A percentile compares a stretch with the other conserved stretches of the same genome.
phyloP scores from a whole-genome alignment of 2,329 filamentous ascomycete genomes.

The Colletotrichum spinosum region DNA sequence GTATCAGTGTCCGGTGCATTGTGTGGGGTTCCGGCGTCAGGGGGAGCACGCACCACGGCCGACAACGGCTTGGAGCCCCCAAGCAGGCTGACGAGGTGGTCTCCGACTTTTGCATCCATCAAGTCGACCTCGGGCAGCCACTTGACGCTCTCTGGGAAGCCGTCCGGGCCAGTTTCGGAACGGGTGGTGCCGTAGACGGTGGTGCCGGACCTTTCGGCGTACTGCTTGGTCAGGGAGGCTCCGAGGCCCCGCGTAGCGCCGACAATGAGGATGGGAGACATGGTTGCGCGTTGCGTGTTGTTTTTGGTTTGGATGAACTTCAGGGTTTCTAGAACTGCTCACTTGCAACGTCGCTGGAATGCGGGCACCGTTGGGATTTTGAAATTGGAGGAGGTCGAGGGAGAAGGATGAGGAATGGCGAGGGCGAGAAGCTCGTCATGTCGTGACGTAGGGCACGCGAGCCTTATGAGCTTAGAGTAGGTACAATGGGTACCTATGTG shows the following conservation, averaged over 20 bases:
- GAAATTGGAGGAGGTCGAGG: conserved; percentile 6
- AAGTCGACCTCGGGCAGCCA: conserved; percentile 73
- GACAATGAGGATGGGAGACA: conserved; percentile 69
- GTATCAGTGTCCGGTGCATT: conserved; percentile 8
- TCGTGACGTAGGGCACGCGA: conserved; percentile 5
- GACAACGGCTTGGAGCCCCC: conserved; percentile 52
- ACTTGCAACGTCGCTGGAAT: conserved; percentile 32
- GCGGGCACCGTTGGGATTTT: conserved; percentile 21
- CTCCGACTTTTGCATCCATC: conserved; percentile 57
- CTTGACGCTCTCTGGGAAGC: conserved; percentile 55
- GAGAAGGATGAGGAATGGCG: conserved; percentile 14
- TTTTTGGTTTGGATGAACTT: neutral
- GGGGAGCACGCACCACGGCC: conserved; percentile 53
- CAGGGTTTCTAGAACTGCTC: conserved; percentile 15
- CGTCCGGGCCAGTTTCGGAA: conserved; percentile 55
- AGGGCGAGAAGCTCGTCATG: conserved; percentile 16
- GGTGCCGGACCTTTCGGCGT: conserved; percentile 59
- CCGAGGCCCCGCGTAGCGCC: conserved; percentile 78
- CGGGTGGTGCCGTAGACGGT: conserved; percentile 72
- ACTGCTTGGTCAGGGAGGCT: conserved; percentile 68
- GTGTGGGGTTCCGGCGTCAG: conserved; percentile 42
- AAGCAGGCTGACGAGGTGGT: conserved; percentile 59
- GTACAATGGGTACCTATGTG: neutral
- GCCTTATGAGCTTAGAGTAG: neutral
- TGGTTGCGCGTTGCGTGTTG: conserved; percentile 40